Evolutionary conservation across 257 asterid genomes (phyloP).

Genomic region (Plantago major): DNA sequence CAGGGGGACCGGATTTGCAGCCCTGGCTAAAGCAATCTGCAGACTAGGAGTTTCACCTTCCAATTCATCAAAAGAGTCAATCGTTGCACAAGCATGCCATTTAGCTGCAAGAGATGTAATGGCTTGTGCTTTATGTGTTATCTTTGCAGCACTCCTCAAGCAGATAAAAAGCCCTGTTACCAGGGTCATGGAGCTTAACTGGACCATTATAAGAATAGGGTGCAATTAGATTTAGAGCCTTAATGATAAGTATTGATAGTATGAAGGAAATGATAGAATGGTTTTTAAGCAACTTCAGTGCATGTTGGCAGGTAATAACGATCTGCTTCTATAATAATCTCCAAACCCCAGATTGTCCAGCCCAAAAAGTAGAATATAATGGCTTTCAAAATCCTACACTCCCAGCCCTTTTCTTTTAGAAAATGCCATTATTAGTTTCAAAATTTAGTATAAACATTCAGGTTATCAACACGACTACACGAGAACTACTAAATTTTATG

Average conservation of each 20-base stretch:
- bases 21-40: slow-evolving; percentile 28
- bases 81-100: slow-evolving; percentile 91
- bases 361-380: too few relatives aligned
- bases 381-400: too few relatives aligned
- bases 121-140: slow-evolving; percentile 81
- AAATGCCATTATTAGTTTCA: too few relatives aligned
- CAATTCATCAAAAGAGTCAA: slow-evolving; percentile 50
- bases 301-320: too few relatives aligned
- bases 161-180: slow-evolving; percentile 83
- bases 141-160: slow-evolving; percentile 88
- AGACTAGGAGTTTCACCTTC: slow-evolving; percentile 34
- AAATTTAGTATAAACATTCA: too few relatives aligned
- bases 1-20: slow-evolving; percentile 21
- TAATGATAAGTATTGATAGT: neutral
- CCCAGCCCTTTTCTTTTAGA: too few relatives aligned
- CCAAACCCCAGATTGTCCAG: too few relatives aligned
- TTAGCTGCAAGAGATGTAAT: slow-evolving; percentile 79
- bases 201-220: slow-evolving; percentile 20
- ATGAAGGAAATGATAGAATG: too few relatives aligned
- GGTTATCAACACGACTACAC: too few relatives aligned
- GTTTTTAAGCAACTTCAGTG: too few relatives aligned
- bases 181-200: slow-evolving; percentile 76
- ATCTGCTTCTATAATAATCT: too few relatives aligned
- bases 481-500: neutral
- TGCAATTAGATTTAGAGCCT: neutral